These are phyloP conservation scores for Closterium sp. DNA, from an alignment of 139 green algal genomes.

Conservation along the genomic window DNA sequence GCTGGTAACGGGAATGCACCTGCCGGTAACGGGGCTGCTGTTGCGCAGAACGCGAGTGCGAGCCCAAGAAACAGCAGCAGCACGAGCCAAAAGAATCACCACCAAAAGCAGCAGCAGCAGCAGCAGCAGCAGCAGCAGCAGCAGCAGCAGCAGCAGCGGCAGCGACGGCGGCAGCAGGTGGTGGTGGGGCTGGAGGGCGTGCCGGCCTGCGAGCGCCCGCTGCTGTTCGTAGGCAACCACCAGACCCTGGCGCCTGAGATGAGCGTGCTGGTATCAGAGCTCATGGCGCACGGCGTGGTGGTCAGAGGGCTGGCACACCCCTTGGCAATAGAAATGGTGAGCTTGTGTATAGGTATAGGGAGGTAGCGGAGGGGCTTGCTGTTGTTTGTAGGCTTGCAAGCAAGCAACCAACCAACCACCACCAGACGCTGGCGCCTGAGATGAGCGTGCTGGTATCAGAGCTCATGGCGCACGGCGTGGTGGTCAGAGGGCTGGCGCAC, in stretches of 20 bases:
- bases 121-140: not conserved
- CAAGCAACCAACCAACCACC: too few relatives aligned
- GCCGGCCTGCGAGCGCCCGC: constrained; percentile 17
- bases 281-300: constrained; percentile 69
- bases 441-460: constrained; percentile 72
- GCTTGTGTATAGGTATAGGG: too few relatives aligned
- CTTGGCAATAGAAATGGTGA: constrained; percentile 22
- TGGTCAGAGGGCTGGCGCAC: constrained; percentile 81
- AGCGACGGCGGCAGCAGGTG: not conserved
- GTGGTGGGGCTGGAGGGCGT: constrained; percentile 29
- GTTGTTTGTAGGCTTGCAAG: not conserved
- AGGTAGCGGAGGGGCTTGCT: too few relatives aligned
- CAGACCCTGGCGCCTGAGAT: constrained; percentile 79
- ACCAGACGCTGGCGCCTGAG: constrained; percentile 80
- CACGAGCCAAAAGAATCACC: too few relatives aligned
- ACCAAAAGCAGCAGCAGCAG: not conserved
- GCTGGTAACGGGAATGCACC: not conserved
- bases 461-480: constrained; percentile 65
- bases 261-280: constrained; percentile 69
- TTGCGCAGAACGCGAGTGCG: not conserved
- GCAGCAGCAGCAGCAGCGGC: too few relatives aligned
- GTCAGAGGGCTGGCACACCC: constrained; percentile 82
- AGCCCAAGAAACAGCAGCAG: not conserved
- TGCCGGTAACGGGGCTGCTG: not conserved
- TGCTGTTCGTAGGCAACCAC: constrained; percentile 90